A percentile compares a stretch with the other conserved stretches of the same genome.
These are phyloP conservation scores for Talaromyces funiculosus DNA, from an alignment of 2,329 filamentous ascomycete genomes.

Conservation along the genomic window DNA sequence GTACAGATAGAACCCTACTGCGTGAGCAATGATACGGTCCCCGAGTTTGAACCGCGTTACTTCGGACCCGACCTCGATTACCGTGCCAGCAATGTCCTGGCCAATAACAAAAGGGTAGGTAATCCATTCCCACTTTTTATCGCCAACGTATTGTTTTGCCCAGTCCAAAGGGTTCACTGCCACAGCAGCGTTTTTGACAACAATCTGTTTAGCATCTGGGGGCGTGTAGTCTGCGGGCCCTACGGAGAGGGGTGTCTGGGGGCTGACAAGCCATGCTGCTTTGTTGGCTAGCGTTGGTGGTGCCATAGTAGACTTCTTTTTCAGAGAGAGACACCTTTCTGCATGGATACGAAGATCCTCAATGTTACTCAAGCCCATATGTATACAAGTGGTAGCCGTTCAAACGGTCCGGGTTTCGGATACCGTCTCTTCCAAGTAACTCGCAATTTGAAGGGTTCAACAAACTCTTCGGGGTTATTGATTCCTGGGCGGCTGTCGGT, in stretches of 20 bases:
- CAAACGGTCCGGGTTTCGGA: too few relatives aligned
- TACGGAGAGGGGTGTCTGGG: constrained; percentile 18
- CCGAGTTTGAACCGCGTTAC: constrained; percentile 18
- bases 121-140: constrained; percentile 17
- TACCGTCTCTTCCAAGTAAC: too few relatives aligned
- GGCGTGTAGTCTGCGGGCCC: constrained; percentile 14
- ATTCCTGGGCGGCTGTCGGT: too few relatives aligned
- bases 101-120: constrained; percentile 21
- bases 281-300: too few relatives aligned
- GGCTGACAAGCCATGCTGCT: constrained; percentile 18
- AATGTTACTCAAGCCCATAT: too few relatives aligned
- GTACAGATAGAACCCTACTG: background rate
- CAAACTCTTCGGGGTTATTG: too few relatives aligned
- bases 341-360: too few relatives aligned
- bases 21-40: constrained; percentile 21
- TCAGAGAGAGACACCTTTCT: too few relatives aligned
- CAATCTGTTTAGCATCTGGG: constrained; percentile 17
- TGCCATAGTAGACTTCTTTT: too few relatives aligned
- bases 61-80: constrained; percentile 15
- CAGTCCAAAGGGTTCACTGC: constrained; percentile 21
- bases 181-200: constrained; percentile 20
- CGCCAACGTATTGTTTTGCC: constrained; percentile 17
- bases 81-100: constrained; percentile 22
- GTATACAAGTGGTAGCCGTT: too few relatives aligned
- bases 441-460: too few relatives aligned